Base-by-base conservation (phyloP, 352 stramenopile genomes). In the Phytophthora multivora region DNA sequence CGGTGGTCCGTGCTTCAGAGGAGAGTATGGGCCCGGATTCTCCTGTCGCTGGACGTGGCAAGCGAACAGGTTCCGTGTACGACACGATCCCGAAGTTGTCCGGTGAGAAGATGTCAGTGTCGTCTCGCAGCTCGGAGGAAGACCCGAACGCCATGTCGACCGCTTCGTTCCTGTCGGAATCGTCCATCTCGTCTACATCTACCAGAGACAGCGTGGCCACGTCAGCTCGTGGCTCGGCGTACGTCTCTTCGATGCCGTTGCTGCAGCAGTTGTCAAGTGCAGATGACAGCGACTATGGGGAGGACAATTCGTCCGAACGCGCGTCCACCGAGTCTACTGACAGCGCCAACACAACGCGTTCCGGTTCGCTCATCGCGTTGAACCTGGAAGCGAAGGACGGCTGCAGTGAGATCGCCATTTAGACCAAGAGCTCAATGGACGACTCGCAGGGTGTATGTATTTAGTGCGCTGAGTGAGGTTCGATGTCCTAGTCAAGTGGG, bases 331-430 rank as follows among this genome's bases (percentile, higher is more conserved):
- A 57, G 11, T 73, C 69, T 2, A 51, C 56, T 1, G 65, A 71
- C 42, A 74, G 61, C 31, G 45, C 18, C 13, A 69, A 70, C 28
- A 66, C 39, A 31, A 25, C 50, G 30, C 70, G 73, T 26, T 49
- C 61, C 1, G 73, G 73, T 0, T 82, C 73, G 39, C 53, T 82
- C 35, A 82, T 82, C 48, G 66, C 62, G 10, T 40, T 79, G 15
- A 71, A 76, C 18, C 31, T 74, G 33, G 63, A 79, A 11, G 63
- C 66, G 15, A 75, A 75, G 56, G 60, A 63, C 41, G 60, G 59
- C 25, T 58, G 54, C 49, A 77, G 59, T 21, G 69, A 77, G 56
- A 71, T 77, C 41, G 69, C 69, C 55, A 77, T 77, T 53, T 77
- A 74, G 49, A 46, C 11, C 15, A 21, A 48, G 9, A 38, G 15